Percentiles rank a stretch among this genome's conserved stretches.
These are phyloP conservation scores for Fagus crenata DNA, from an alignment of 306 rosid species.

Conservation along the genomic window DNA sequence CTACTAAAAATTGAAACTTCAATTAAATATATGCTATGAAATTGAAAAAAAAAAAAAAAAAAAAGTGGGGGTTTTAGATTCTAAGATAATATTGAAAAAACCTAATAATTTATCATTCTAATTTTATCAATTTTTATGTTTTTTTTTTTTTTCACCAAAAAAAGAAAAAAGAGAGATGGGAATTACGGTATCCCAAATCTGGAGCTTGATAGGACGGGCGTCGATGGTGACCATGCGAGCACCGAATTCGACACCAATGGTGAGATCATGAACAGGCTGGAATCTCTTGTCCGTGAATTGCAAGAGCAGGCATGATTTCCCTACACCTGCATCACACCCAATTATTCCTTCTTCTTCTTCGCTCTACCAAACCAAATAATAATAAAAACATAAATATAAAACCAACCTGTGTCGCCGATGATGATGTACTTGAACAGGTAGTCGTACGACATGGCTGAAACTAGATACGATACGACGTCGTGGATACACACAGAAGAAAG, in stretches of 20 bases:
- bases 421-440: slow-evolving; percentile 97
- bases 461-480: slow-evolving; percentile 22
- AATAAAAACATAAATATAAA: background rate
- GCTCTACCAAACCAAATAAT: background rate
- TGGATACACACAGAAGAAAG: background rate
- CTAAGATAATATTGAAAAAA: background rate
- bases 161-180: background rate
- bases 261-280: slow-evolving; percentile 97
- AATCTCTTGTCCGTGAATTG: slow-evolving; percentile 97
- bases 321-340: slow-evolving; percentile 62
- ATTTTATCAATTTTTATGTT: too few species aligned
- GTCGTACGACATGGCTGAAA: slow-evolving; percentile 73
- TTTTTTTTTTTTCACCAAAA: background rate
- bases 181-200: slow-evolving; percentile 98
- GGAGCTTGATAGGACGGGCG: slow-evolving; percentile 81
- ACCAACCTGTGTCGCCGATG: slow-evolving; percentile 98
- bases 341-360: slow-evolving; percentile 21
- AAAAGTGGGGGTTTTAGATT: background rate
- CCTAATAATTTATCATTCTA: background rate
- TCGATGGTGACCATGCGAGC: slow-evolving; percentile 96
- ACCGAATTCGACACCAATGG: slow-evolving; percentile 95
- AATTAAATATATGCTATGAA: too few species aligned
- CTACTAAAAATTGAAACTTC: too few species aligned
- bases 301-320: slow-evolving; percentile 88
- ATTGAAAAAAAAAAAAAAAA: background rate